These are phyloP conservation scores for Pezicula radicicola DNA, from an alignment of 2,329 filamentous ascomycete genomes.

Conservation along the genomic window DNA sequence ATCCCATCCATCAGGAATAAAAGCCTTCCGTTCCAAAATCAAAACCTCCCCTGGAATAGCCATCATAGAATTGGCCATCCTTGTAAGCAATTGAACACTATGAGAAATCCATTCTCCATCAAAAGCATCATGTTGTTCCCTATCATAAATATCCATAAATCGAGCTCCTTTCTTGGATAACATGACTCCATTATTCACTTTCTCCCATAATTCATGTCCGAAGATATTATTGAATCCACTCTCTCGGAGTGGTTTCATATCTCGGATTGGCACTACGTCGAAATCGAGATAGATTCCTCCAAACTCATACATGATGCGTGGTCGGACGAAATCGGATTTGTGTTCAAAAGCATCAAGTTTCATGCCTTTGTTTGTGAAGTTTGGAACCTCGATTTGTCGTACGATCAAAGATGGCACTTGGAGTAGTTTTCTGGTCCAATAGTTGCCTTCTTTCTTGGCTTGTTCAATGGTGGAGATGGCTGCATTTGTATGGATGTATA, in stretches of 20 bases:
- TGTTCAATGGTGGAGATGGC: not conserved
- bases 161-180: not conserved
- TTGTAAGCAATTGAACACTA: conserved; percentile 23
- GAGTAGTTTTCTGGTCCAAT: conserved; percentile 1
- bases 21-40: conserved; percentile 3
- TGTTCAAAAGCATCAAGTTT: conserved; percentile 5
- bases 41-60: not conserved
- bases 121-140: conserved; percentile 20
- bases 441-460: not conserved
- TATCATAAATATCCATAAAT: conserved; percentile 2
- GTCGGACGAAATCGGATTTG: conserved; percentile 14
- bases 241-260: conserved; percentile 9
- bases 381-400: not conserved
- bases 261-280: conserved; percentile 15
- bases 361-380: not conserved
- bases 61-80: conserved; percentile 5
- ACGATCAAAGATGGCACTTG: not conserved
- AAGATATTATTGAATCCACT: conserved; percentile 10
- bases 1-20: not conserved
- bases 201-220: conserved; percentile 1
- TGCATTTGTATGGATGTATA: conserved; percentile 6
- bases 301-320: conserved; percentile 4
- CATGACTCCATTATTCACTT: conserved; percentile 12
- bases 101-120: conserved; percentile 27
- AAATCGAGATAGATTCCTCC: conserved; percentile 17